Conservation (phyloP, 164 flowering plant genomes). For the Chimonanthus praecox region DNA sequence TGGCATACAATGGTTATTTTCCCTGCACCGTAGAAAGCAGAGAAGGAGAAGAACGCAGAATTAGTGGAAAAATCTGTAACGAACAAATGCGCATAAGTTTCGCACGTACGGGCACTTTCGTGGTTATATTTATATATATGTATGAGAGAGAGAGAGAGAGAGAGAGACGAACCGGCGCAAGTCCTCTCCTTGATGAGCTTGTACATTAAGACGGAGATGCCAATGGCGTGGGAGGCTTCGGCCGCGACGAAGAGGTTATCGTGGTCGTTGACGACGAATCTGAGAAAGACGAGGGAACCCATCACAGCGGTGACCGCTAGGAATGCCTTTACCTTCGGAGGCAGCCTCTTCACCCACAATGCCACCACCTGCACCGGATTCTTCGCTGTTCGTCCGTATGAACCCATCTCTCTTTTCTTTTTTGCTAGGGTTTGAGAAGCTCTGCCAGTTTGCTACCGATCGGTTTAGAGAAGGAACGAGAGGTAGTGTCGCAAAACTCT, state of each 20-base stretch:
- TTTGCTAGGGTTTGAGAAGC: too few relatives aligned
- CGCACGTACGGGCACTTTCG: too few relatives aligned
- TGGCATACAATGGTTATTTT: too few relatives aligned
- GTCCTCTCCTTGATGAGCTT: conserved; percentile 33
- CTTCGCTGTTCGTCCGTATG: background rate
- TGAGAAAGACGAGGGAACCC: conserved; percentile 26
- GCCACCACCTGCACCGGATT: conserved; percentile 9
- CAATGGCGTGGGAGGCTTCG: conserved; percentile 33
- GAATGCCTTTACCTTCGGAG: conserved; percentile 32
- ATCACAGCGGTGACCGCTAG: conserved; percentile 27
- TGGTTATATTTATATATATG: too few relatives aligned
- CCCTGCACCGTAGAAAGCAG: too few relatives aligned
- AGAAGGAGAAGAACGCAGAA: too few relatives aligned
- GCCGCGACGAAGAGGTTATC: conserved; percentile 36
- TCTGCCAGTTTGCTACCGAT: too few relatives aligned
- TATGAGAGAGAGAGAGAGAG: background rate
- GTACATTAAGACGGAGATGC: conserved; percentile 32
- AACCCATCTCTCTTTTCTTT: background rate
- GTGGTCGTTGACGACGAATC: conserved; percentile 31
- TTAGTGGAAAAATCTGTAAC: too few relatives aligned
- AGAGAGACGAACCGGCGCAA: conserved; percentile 24
- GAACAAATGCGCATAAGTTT: too few relatives aligned
- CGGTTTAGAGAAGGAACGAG: too few relatives aligned
- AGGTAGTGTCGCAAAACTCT: too few relatives aligned
- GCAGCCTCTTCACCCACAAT: conserved; percentile 31